Evolutionary conservation across 441 rosid species (phyloP), one percentile per base, ranked within the genome.

Genomic region (Croton setiger): DNA sequence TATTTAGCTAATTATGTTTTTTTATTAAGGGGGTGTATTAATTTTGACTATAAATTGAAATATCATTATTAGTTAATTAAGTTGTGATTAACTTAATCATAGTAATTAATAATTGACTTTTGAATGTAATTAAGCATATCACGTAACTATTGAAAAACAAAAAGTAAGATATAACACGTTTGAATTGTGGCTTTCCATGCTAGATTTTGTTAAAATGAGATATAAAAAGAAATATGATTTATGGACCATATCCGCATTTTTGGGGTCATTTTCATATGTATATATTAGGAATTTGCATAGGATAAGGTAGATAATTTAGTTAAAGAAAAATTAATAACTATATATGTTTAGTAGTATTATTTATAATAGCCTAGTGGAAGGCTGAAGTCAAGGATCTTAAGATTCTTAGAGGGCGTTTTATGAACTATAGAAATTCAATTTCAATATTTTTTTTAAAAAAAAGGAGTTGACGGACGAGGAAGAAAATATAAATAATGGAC

Each of bases 31-130:
- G 47, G 31, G 45, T 54, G 47, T 49, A 44, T 37, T 53, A 23
- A 9, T 54, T 60, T 47, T 64, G 27, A 61, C 31, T 60, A 39
- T 35, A 53, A 68, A 47, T 45, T 68, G 59, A 20, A 12, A 23
- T 67, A 39, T n/a, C 57, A n/a, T n/a, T n/a, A 14, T 60, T 72
- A 51, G 23, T 20, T 52, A 44, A 53, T n/a, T n/a, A n/a, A n/a
- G n/a, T n/a, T n/a, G 7, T 59, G 36, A 57, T 8, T 37, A 37
- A 65, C 9, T 60, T 49, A 36, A 39, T 43, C 13, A 4, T 3
- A n/a, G n/a, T n/a, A n/a, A n/a, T n/a, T n/a, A n/a, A n/a, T n/a
- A n/a, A n/a, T n/a, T n/a, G n/a, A n/a, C n/a, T n/a, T n/a, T n/a
- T n/a, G n/a, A n/a, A n/a, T n/a, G n/a, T n/a, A n/a, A n/a, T n/a